phyloP scores from a whole-genome alignment of 2,329 filamentous ascomycete genomes.

The Stemphylium beticola region DNA sequence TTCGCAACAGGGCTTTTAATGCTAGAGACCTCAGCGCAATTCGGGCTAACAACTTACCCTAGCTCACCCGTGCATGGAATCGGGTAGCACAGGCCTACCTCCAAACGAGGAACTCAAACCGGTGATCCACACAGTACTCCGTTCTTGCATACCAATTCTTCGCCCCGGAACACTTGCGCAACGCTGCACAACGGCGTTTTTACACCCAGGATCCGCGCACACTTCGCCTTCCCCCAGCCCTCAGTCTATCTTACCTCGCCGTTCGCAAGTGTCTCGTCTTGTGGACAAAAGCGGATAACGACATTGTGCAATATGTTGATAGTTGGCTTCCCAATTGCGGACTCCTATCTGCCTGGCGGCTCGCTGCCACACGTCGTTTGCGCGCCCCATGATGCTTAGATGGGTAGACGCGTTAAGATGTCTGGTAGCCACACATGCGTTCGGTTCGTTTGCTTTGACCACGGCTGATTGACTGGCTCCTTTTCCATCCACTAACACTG shows the following conservation, averaged over 20 bases:
- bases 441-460: conserved; percentile 5
- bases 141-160: conserved; percentile 24
- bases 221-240: conserved; percentile 12
- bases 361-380: conserved; percentile 26
- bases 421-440: conserved; percentile 10
- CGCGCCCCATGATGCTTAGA: conserved; percentile 21
- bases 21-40: neutral
- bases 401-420: neutral
- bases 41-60: neutral
- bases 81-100: conserved; percentile 16
- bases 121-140: conserved; percentile 19
- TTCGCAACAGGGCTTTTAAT: neutral
- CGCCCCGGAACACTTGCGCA: conserved; percentile 16
- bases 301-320: conserved; percentile 16
- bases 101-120: conserved; percentile 11
- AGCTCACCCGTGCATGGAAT: neutral
- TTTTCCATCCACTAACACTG: neutral
- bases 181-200: conserved; percentile 25
- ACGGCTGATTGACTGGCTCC: neutral
- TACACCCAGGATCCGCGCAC: conserved; percentile 13
- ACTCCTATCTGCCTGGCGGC: conserved; percentile 7
- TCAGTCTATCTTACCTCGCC: conserved; percentile 19
- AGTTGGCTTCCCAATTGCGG: conserved; percentile 17
- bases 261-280: conserved; percentile 11
- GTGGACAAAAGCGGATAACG: conserved; percentile 21